Evolutionary conservation across 163 green algal species (phyloP), one percentile per base, ranked within the genome.

Genomic region (Chloromonas sp.): DNA sequence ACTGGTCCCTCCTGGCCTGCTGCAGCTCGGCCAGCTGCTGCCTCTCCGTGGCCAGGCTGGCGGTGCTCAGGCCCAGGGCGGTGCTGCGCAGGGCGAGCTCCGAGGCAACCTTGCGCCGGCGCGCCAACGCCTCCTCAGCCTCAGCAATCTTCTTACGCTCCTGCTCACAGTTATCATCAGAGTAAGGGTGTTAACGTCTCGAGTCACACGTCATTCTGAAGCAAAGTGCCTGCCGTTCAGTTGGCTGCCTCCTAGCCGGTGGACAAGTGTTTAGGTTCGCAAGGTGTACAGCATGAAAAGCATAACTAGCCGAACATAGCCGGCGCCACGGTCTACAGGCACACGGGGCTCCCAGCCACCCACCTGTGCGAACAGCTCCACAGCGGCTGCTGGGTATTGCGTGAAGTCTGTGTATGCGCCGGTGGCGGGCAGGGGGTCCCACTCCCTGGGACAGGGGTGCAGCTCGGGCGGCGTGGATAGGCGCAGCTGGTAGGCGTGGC

Each of bases 1-100:
- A 74, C 66, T 74, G 66, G 66, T 74, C 66, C 5, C 66, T 5
- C 66, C 66, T 5, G 5, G 11, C 84, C 59, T 76, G 61, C 62
- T 87, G 74, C 60, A 86, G 81, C 5, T 60, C 66, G 1, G 15
- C 58, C 36, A 84, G 81, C 62, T 84, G 81, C 81, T 70, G 14
- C 3, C 81, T 62, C 81, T 84, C 81, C n/a, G n/a, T 1, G 0
- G 81, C 81, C 62, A 84, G 2, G 66, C 81, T 84, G 66, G 66
- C 71, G 66, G 81, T 70, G 2, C 66, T 57, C 62, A 84, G 3
- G 0, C 11, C 74, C 59, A 85, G 57, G 3, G 86, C 82, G 60
- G 89, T 88, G 83, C 79, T 89, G 57, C 87, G 85, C 81, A 90
- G 61, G 83, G 93, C 88, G 71, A 94, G 88, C 85, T 94, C 87